Base-by-base conservation (phyloP, 257 asterid species). In the Haberlea rhodopensis region DNA sequence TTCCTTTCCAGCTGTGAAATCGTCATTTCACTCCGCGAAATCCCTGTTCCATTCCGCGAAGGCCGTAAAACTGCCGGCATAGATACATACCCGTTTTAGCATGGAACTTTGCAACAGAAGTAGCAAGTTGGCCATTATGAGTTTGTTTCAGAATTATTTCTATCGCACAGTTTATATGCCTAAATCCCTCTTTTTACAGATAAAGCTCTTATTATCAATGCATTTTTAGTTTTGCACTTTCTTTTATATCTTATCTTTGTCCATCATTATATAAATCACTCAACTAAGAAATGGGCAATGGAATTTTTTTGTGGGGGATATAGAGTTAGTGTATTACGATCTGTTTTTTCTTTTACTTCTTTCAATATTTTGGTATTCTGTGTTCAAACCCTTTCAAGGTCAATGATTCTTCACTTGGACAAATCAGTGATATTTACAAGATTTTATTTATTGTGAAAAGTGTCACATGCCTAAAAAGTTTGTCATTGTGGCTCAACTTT, bases 211-310 rank as follows among this genome's bases (percentile, higher is more conserved):
- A 10, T 8, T 59, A 55, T 70, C n/a, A n/a, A 37, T 11, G n/a
- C 27, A 21, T 24, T 18, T 32, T 58, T 57, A 66, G 37, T 55
- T 63, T 73, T 21, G 65, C n/a, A 69, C 53, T 48, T 64, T 10
- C 34, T 31, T 22, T 9, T 72, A 34, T 26, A 19, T 11, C 11
- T 57, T 15, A 9, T 62, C n/a, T 64, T 68, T 57, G 34, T 6
- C 63, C 34, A 29, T 52, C 57, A 24, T 22, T 62, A 51, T 53
- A n/a, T 25, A 58, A 27, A 11, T 57, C 60, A 61, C 45, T 29
- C 40, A 2, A 24, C 53, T 18, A 34, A 45, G 24, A n/a, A 40
- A 40, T 40, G 48, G 18, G 18, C 48, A 5, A 40, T 40, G 48
- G 5, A 29, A 40, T 40, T 3, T 15, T 40, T 37, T 40, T 15